A percentile compares a stretch with the other conserved stretches of the same genome.
Evolutionary conservation across 2,329 filamentous ascomycete species (phyloP).

Genomic region (Monascus ruber): DNA sequence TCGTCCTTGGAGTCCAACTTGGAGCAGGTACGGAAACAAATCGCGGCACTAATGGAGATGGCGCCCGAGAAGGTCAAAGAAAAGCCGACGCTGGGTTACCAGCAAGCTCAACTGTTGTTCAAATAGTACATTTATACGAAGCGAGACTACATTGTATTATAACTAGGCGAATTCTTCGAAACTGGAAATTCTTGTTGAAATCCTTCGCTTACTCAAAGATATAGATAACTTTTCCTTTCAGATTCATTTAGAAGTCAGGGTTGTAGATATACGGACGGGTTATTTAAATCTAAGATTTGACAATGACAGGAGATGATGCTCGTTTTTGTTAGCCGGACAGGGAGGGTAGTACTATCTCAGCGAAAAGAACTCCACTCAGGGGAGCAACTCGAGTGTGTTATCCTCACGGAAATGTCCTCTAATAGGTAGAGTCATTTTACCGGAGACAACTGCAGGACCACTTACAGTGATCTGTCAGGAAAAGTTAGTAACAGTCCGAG

Average conservation of each 20-base stretch:
- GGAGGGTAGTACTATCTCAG: too few species aligned
- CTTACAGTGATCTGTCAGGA: conserved; percentile 52
- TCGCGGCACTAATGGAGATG: conserved; percentile 20
- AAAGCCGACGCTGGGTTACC: conserved; percentile 10
- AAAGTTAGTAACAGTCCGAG: conserved; percentile 5
- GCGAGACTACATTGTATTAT: not conserved
- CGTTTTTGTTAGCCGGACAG: too few species aligned
- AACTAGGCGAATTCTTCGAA: too few species aligned
- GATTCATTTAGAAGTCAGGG: too few species aligned
- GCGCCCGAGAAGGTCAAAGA: conserved; percentile 9
- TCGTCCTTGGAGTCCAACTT: conserved; percentile 13
- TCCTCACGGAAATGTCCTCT: conserved; percentile 57
- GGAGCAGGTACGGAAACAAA: conserved; percentile 42
- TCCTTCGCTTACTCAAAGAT: too few species aligned
- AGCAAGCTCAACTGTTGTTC: conserved; percentile 8
- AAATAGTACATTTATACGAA: not conserved
- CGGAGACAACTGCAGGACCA: conserved; percentile 62
- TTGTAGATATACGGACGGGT: too few species aligned
- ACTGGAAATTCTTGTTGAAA: too few species aligned
- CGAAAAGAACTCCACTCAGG: not conserved
- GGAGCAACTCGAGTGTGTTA: conserved; percentile 52
- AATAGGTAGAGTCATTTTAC: conserved; percentile 52
- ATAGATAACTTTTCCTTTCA: too few species aligned
- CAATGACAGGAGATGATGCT: too few species aligned
- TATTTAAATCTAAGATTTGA: too few species aligned